Evolutionary conservation across 352 stramenopile species (phyloP).

Genomic region (Pythium coloratum): DNA sequence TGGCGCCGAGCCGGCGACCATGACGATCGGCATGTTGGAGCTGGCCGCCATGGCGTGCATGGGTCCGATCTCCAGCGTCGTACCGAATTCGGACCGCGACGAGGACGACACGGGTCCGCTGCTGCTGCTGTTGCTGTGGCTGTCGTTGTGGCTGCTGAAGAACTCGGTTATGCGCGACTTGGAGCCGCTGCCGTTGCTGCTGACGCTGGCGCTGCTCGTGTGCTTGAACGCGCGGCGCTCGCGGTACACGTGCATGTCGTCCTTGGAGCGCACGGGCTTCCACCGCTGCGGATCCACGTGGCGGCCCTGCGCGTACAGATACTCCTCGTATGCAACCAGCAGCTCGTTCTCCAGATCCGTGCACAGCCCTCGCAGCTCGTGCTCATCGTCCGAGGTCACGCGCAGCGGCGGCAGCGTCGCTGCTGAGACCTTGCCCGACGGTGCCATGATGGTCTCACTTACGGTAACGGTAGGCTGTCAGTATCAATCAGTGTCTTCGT

Average conservation of each 20-base stretch:
- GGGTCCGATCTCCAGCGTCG: conserved; percentile 36
- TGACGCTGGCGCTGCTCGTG: conserved; percentile 5
- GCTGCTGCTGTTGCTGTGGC: conserved; percentile 9
- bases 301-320: conserved; percentile 28
- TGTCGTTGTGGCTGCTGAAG: conserved; percentile 28
- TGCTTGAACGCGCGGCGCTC: conserved; percentile 40
- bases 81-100: conserved; percentile 12
- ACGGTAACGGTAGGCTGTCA: too few species aligned
- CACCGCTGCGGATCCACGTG: conserved; percentile 36
- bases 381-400: conserved; percentile 15
- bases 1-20: conserved; percentile 36
- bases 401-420: conserved; percentile 11
- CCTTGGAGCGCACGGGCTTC: conserved; percentile 30
- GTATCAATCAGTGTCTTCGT: not conserved
- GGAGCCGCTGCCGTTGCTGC: not conserved
- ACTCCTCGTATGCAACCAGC: conserved; percentile 43
- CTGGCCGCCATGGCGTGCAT: conserved; percentile 40
- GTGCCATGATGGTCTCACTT: not conserved
- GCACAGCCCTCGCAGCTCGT: conserved; percentile 11
- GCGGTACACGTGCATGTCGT: conserved; percentile 38
- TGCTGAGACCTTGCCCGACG: not conserved
- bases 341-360: conserved; percentile 31
- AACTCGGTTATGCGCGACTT: conserved; percentile 17
- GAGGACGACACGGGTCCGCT: conserved; percentile 21
- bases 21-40: conserved; percentile 33